A percentile compares a stretch with the other conserved stretches of the same genome.
Conservation (phyloP, 306 rosid species). For the Delonix regia region DNA sequence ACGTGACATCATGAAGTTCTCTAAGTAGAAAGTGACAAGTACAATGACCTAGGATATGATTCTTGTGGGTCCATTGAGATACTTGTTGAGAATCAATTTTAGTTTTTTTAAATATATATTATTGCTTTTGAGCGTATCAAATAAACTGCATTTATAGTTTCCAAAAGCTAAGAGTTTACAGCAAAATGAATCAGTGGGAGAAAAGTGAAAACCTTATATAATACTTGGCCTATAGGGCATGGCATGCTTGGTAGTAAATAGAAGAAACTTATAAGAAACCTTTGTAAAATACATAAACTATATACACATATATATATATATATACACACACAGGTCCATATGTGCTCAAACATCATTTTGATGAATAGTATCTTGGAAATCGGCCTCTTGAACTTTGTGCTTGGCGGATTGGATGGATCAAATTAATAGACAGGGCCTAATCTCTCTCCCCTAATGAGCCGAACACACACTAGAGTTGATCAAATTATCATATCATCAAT, state of each 20-base stretch:
- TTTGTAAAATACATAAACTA: not conserved
- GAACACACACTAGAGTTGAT: not conserved
- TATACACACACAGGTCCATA: too few species aligned
- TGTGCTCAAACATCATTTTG: not conserved
- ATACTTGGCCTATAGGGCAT: too few species aligned
- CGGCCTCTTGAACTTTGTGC: not conserved
- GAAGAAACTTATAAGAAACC: not conserved
- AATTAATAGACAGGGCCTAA: not conserved
- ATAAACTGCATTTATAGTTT: not conserved
- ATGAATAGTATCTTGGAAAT: not conserved
- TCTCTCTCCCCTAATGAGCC: not conserved
- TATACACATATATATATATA: too few species aligned
- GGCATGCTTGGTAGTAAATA: not conserved
- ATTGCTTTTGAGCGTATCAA: not conserved
- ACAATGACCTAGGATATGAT: not conserved
- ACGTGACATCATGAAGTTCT: constrained; percentile 64
- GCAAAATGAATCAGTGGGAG: too few species aligned
- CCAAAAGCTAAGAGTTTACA: too few species aligned
- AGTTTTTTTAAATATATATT: not conserved
- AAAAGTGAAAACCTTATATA: too few species aligned
- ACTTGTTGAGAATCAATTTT: not conserved
- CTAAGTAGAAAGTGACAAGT: constrained; percentile 15
- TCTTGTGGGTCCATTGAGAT: not conserved
- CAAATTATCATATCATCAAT: too few species aligned
- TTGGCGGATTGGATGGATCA: not conserved